These are phyloP conservation scores for Acmispon strigosus DNA, from an alignment of 306 rosid species.

Conservation along the genomic window DNA sequence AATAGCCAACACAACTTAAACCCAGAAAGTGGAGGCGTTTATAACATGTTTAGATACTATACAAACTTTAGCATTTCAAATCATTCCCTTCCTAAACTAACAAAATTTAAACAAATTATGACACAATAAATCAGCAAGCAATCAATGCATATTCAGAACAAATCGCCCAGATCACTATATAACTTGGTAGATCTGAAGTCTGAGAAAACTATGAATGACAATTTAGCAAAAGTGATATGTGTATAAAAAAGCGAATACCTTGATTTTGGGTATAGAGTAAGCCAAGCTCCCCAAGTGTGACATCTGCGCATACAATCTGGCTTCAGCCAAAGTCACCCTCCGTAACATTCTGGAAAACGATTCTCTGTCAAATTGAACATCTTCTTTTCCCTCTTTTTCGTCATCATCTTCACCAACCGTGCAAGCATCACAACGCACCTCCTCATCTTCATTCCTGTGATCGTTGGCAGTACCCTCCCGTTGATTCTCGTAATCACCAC, in stretches of 20 bases:
- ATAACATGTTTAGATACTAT: background rate
- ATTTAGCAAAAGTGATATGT: background rate
- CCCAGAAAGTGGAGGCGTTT: background rate
- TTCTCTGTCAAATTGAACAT: conserved; percentile 46
- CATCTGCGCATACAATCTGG: conserved; percentile 77
- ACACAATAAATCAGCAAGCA: background rate
- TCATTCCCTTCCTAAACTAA: background rate
- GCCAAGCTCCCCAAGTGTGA: conserved; percentile 81
- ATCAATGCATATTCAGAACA: conserved; percentile 2
- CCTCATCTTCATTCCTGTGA: conserved; percentile 18
- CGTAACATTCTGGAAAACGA: conserved; percentile 71
- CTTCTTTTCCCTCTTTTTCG: background rate
- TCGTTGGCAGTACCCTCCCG: conserved; percentile 13
- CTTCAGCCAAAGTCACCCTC: conserved; percentile 74
- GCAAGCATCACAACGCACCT: conserved; percentile 52
- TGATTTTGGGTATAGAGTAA: conserved; percentile 59
- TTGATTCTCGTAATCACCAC: background rate
- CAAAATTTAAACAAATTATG: background rate
- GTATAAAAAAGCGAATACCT: conserved; percentile 35
- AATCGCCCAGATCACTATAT: background rate
- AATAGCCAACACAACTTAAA: background rate
- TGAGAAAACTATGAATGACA: background rate
- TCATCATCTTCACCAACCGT: conserved; percentile 31
- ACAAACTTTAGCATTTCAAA: background rate
- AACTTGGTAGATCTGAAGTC: conserved; percentile 6